A percentile compares a stretch with the other conserved stretches of the same genome.
phyloP scores from a whole-genome alignment of 2,329 filamentous ascomycete species.

The Knoxdaviesia proteae region DNA sequence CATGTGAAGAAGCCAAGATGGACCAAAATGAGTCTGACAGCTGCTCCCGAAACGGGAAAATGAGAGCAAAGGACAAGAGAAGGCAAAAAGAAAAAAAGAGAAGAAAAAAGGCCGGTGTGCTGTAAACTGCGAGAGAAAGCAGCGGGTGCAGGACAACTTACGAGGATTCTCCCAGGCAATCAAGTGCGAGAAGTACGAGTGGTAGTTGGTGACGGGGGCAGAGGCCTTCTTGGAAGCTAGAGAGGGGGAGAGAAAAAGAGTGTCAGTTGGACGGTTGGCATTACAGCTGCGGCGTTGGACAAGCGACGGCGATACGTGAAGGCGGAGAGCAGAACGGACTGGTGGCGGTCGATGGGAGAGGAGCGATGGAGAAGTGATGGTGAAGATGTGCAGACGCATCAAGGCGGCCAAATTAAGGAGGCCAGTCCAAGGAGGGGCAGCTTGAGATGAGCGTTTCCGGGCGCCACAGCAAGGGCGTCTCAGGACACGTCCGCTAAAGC shows the following conservation, averaged over 20 bases:
- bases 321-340: too few relatives aligned
- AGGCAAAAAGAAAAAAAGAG: background rate
- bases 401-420: too few relatives aligned
- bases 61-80: background rate
- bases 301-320: background rate
- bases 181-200: conserved; percentile 49
- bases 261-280: too few relatives aligned
- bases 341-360: background rate
- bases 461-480: too few relatives aligned
- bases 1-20: too few relatives aligned
- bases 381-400: background rate
- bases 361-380: background rate
- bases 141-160: conserved; percentile 15
- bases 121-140: too few relatives aligned
- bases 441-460: too few relatives aligned
- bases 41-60: background rate
- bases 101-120: background rate
- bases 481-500: too few relatives aligned
- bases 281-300: too few relatives aligned
- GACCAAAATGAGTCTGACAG: too few relatives aligned
- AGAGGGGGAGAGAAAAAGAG: background rate
- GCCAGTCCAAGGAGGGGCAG: too few relatives aligned
- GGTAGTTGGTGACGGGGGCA: conserved; percentile 37
- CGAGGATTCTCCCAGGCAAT: conserved; percentile 50
- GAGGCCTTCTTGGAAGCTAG: conserved; percentile 1